Conservation (phyloP, 495 filamentous ascomycete genomes). For the Neurospora sublineolata region DNA sequence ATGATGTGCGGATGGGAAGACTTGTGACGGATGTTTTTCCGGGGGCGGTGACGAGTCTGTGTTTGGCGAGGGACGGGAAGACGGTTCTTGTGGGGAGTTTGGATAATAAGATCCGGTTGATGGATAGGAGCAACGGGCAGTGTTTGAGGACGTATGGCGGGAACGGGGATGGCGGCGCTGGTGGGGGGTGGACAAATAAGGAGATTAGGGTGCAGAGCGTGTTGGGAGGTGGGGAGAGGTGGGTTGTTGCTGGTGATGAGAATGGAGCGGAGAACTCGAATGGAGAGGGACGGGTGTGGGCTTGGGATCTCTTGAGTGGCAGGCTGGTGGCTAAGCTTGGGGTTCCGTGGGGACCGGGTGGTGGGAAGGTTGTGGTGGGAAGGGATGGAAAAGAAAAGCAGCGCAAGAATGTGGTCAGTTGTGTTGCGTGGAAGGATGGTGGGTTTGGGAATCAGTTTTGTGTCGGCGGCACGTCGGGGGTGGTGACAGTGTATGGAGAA, state of each 20-base stretch:
- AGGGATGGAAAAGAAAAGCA: conserved; percentile 41
- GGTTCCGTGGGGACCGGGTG: conserved; percentile 50
- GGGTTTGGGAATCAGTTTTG: conserved; percentile 50
- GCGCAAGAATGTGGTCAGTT: conserved; percentile 40
- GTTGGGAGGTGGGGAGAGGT: conserved; percentile 61
- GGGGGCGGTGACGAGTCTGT: conserved; percentile 55
- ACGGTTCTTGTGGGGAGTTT: conserved; percentile 63
- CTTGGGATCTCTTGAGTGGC: conserved; percentile 82
- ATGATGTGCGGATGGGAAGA: conserved; percentile 78
- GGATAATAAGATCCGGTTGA: conserved; percentile 65
- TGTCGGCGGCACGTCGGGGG: conserved; percentile 41
- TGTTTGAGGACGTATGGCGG: conserved; percentile 58
- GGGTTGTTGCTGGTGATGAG: conserved; percentile 78
- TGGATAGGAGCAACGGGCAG: conserved; percentile 66
- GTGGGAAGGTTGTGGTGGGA: conserved; percentile 35
- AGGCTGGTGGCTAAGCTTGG: conserved; percentile 49
- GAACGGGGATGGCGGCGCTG: neutral
- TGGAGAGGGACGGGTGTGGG: conserved; percentile 55
- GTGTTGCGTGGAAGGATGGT: conserved; percentile 62
- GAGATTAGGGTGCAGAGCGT: conserved; percentile 62
- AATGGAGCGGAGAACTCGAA: conserved; percentile 23
- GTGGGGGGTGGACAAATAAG: conserved; percentile 49
- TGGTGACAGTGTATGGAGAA: conserved; percentile 43
- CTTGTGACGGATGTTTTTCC: conserved; percentile 63
- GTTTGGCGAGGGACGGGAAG: conserved; percentile 57